Conservation (phyloP, 257 asterid genomes). For the Jaltomata sinuosa region DNA sequence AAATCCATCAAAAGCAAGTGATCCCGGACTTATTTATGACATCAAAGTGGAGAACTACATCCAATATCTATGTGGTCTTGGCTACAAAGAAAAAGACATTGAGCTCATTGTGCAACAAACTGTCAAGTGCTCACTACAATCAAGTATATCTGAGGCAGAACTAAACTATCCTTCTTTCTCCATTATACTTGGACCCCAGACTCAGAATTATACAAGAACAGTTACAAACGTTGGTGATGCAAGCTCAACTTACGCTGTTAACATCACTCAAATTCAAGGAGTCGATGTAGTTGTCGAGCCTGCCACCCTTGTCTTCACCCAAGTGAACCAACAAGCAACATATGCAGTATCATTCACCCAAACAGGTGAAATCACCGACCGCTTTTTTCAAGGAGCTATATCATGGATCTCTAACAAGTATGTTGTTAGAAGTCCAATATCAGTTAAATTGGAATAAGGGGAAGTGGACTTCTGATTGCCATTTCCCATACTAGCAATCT, state of each 20-base stretch:
- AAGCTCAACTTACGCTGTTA: constrained; percentile 7
- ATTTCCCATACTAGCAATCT: background rate
- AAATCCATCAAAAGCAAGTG: constrained; percentile 21
- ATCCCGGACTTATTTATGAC: constrained; percentile 15
- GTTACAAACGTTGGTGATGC: constrained; percentile 36
- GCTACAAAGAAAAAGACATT: constrained; percentile 8
- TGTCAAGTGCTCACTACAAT: constrained; percentile 11
- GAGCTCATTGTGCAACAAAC: background rate
- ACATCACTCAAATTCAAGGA: constrained; percentile 18
- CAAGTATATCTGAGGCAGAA: constrained; percentile 21
- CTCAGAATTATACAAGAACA: constrained; percentile 23
- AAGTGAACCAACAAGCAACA: constrained; percentile 16
- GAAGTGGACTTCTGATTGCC: background rate
- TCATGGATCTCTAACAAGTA: constrained; percentile 25
- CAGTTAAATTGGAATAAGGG: constrained; percentile 7
- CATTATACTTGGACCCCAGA: constrained; percentile 4
- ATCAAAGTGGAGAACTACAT: background rate
- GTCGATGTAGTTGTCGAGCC: constrained; percentile 20
- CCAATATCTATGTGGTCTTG: constrained; percentile 12
- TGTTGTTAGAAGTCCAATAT: constrained; percentile 18
- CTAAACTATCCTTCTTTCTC: constrained; percentile 38
- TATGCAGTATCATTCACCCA: constrained; percentile 18
- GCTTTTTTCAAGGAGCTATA: constrained; percentile 25
- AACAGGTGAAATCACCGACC: background rate
- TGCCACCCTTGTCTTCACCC: constrained; percentile 9